Conservation (phyloP, 2,329 filamentous ascomycete species). For the Colletotrichum karsti region DNA sequence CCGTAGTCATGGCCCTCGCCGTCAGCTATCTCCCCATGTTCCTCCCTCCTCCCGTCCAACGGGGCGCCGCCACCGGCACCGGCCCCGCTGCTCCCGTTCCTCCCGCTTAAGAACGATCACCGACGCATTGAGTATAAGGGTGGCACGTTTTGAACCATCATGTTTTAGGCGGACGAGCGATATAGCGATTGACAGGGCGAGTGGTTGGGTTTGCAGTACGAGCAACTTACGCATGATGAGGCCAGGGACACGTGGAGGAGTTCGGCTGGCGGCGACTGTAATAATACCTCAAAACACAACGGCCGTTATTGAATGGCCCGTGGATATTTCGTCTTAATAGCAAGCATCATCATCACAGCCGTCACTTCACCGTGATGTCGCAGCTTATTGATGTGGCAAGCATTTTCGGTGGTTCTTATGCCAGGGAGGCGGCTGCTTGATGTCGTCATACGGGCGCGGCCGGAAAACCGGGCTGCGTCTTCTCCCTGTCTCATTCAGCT, state of each 20-base stretch:
- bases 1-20: slow-evolving; percentile 66
- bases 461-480: neutral
- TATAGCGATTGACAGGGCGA: no score
- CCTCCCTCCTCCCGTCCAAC: slow-evolving; percentile 47
- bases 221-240: neutral
- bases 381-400: neutral
- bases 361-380: neutral
- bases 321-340: neutral
- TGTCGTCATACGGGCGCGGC: slow-evolving; percentile 17
- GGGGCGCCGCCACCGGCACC: slow-evolving; percentile 40
- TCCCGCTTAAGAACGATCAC: slow-evolving; percentile 32
- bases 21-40: slow-evolving; percentile 62
- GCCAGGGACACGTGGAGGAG: neutral
- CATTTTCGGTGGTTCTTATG: neutral
- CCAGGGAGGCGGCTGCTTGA: neutral
- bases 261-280: neutral
- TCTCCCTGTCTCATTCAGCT: neutral
- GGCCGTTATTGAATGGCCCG: neutral
- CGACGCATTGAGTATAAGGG: no score
- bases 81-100: slow-evolving; percentile 39
- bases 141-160: no score
- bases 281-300: slow-evolving; percentile 18
- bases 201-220: no score
- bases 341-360: neutral
- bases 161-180: no score